Evolutionary conservation across 352 stramenopile species (phyloP).

Genomic region (Pythium rhizo-oryzae): DNA sequence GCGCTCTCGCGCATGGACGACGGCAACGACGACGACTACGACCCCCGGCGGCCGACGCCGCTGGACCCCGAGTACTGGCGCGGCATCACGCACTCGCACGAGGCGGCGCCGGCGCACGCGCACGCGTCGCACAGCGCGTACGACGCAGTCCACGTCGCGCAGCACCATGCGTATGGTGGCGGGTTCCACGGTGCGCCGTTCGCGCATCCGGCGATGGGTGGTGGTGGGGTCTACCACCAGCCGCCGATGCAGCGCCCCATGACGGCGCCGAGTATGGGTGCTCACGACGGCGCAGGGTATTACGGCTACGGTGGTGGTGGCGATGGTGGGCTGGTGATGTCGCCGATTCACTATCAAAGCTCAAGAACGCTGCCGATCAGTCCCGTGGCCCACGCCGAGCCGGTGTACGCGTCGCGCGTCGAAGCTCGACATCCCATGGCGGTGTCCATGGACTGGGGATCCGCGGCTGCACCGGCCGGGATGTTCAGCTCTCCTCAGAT

Average conservation of each 20-base stretch:
- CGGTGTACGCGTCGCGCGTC: background rate
- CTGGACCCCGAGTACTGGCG: slow-evolving; percentile 77
- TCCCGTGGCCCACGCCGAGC: slow-evolving; percentile 13
- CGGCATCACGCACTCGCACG: slow-evolving; percentile 64
- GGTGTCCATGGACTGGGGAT: slow-evolving; percentile 23
- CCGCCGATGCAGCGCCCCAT: slow-evolving; percentile 28
- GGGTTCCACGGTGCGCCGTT: slow-evolving; percentile 10
- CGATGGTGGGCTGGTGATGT: slow-evolving; percentile 31
- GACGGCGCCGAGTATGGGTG: slow-evolving; percentile 28
- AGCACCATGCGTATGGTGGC: slow-evolving; percentile 1
- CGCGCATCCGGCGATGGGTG: slow-evolving; percentile 14
- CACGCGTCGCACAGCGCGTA: slow-evolving; percentile 22
- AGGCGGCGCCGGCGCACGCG: slow-evolving; percentile 21
- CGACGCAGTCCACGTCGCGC: slow-evolving; percentile 20
- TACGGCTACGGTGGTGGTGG: slow-evolving; percentile 14
- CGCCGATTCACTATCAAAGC: slow-evolving; percentile 28
- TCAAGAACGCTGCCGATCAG: slow-evolving; percentile 21
- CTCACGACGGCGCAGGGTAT: background rate
- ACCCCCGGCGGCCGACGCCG: slow-evolving; percentile 46
- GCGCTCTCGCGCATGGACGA: slow-evolving; percentile 45
- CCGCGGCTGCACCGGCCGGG: background rate
- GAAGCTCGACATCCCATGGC: slow-evolving; percentile 6
- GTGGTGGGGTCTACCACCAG: slow-evolving; percentile 4
- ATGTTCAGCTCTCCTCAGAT: slow-evolving; percentile 3
- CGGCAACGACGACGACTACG: slow-evolving; percentile 33